Evolutionary conservation across 139 green algal genomes (phyloP).

Genomic region (Trebouxia sp.): DNA sequence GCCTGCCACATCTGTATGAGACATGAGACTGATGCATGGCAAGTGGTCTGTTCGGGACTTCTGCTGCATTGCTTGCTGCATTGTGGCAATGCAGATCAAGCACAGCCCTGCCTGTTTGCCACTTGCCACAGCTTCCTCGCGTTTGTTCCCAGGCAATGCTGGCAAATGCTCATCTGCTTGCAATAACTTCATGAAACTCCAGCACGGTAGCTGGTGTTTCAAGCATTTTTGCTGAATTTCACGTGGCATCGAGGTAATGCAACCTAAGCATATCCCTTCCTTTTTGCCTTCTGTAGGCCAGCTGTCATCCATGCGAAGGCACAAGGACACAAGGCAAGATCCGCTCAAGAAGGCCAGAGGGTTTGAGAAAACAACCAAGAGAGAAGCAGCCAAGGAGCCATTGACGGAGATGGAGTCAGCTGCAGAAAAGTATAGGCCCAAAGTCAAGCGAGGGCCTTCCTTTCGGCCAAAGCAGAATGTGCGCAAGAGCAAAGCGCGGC

Average conservation of each 20-base stretch:
- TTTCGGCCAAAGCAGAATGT: slow-evolving; percentile 57
- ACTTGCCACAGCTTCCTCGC: no score
- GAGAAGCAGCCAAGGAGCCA: slow-evolving; percentile 40
- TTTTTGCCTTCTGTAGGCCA: neutral
- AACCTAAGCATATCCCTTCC: neutral
- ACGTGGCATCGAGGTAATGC: neutral
- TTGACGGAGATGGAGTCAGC: slow-evolving; percentile 50
- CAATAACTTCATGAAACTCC: neutral
- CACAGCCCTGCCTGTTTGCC: no score
- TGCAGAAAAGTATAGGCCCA: slow-evolving; percentile 36
- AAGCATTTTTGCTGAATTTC: no score
- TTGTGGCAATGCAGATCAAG: no score
- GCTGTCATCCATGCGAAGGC: slow-evolving; percentile 13
- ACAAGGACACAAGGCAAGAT: slow-evolving; percentile 42
- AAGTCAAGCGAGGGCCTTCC: neutral
- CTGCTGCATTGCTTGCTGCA: no score
- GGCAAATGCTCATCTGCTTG: neutral
- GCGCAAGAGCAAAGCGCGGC: slow-evolving; percentile 41
- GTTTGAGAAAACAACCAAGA: slow-evolving; percentile 55
- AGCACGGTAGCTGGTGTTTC: neutral
- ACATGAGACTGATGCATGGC: neutral
- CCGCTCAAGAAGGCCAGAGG: slow-evolving; percentile 48
- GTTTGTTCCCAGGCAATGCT: no score
- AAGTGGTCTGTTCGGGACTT: no score
- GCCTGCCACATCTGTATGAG: neutral